Percentiles rank a stretch among this genome's conserved stretches.
phyloP scores from a whole-genome alignment of 257 asterid species.

The Craterostigma plantagineum region DNA sequence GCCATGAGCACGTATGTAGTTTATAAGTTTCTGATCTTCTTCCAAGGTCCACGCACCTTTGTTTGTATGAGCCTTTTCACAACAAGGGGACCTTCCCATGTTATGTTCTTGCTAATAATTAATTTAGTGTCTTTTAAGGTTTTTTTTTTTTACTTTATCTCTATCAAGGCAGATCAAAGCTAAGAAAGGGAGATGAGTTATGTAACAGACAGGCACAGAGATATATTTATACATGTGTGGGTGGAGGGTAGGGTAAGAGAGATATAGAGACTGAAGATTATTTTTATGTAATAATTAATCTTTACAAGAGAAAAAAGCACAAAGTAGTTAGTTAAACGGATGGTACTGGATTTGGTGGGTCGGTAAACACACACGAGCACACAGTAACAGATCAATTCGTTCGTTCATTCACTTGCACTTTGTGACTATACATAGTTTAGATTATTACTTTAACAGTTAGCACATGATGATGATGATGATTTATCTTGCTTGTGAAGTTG shows the following conservation, averaged over 20 bases:
- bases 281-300: conserved; percentile 82
- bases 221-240: conserved; percentile 67
- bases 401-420: too few species aligned
- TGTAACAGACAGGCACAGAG: conserved; percentile 67
- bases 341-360: neutral
- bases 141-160: conserved; percentile 38
- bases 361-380: neutral
- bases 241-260: conserved; percentile 77
- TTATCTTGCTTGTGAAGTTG: too few species aligned
- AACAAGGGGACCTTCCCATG: conserved; percentile 95
- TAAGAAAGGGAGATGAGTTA: conserved; percentile 58
- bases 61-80: conserved; percentile 90
- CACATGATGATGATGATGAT: too few species aligned
- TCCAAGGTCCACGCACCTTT: conserved; percentile 97
- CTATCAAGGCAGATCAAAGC: conserved; percentile 6
- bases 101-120: neutral
- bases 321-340: neutral
- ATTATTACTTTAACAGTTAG: too few species aligned
- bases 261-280: too few species aligned
- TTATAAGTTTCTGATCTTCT: conserved; percentile 72
- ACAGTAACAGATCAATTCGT: too few species aligned
- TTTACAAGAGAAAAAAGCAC: conserved; percentile 53
- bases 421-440: too few species aligned
- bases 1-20: conserved; percentile 64
- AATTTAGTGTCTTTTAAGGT: too few species aligned